Evolutionary conservation across 1,284 basidiomycete genomes (phyloP), one percentile per base, ranked within the genome.

Genomic region (Ceratobasidium sp.): DNA sequence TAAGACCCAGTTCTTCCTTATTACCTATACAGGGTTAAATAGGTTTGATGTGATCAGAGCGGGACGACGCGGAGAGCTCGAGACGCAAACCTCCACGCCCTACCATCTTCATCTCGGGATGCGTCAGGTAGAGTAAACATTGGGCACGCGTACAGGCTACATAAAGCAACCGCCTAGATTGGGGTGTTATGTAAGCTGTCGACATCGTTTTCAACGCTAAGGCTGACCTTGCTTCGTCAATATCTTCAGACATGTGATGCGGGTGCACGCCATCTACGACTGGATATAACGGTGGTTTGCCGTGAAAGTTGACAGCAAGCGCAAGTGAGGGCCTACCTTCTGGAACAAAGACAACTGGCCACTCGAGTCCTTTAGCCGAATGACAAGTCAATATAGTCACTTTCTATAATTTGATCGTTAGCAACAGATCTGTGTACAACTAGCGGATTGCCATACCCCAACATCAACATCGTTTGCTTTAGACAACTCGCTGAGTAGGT

Each of bases 141-240:
- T 97, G 92, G 0, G 95, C 95, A 11, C 95, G 89, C 0, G 95
- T 98, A 84, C 95, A 96, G 0, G 94, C 95, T 4, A 97, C 95
- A 80, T 96, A 98, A 24, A 97, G 87, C 73, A 97, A 83, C 9
- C 95, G 90, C 64, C 92, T 93, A 27, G 8, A 50, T 24, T 24
- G 45, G 54, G 11, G 53, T 24, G 57, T 65, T 56, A 54, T n/a
- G 8, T 57, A 44, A 24, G 50, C 9, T 14, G 15, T 24, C 53
- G 47, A 51, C 29, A 27, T 15, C 15, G 14, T 17, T 4, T 9
- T 63, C 3, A 45, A 31, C 5, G 7, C 15, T 31, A 17, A 11
- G 5, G 79, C 84, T 64, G 73, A 91, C 92, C 93, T 85, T 82
- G 97, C 95, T 84, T 97, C 96, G 27, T 91, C 90, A 1, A 89